A percentile compares a stretch with the other conserved stretches of the same genome.
These are phyloP conservation scores for Alternaria sp. DNA, from an alignment of 2,329 filamentous ascomycete genomes.

Conservation along the genomic window DNA sequence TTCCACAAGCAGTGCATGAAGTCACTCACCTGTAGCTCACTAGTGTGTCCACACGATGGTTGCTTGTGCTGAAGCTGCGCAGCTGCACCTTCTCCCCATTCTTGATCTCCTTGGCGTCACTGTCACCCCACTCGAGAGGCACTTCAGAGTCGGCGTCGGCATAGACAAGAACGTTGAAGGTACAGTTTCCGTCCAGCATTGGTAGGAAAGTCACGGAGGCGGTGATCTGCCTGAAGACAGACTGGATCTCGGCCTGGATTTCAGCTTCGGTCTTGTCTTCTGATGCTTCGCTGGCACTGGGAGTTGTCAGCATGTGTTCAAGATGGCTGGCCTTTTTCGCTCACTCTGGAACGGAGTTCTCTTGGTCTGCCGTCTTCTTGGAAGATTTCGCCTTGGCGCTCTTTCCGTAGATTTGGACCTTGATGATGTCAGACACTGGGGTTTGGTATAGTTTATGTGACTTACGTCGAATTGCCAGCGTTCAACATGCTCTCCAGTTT, in stretches of 20 bases:
- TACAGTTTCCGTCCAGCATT: constrained; percentile 92
- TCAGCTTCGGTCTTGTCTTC: constrained; percentile 87
- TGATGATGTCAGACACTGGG: constrained; percentile 29
- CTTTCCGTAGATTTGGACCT: constrained; percentile 65
- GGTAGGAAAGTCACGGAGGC: constrained; percentile 96
- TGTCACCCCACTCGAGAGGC: constrained; percentile 97
- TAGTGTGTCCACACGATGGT: constrained; percentile 90
- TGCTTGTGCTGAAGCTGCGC: constrained; percentile 93
- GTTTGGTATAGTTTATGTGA: constrained; percentile 40
- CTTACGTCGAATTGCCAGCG: constrained; percentile 95
- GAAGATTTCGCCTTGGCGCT: constrained; percentile 57
- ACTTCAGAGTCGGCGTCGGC: constrained; percentile 96
- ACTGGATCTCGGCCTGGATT: constrained; percentile 94
- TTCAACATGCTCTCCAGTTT: constrained; percentile 94
- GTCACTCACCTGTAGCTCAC: constrained; percentile 77
- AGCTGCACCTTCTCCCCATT: constrained; percentile 95
- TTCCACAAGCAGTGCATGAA: background rate
- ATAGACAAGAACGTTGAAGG: constrained; percentile 98
- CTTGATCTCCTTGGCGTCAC: constrained; percentile 94
- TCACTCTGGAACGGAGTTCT: constrained; percentile 68
- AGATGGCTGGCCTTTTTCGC: constrained; percentile 20
- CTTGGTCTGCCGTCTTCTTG: constrained; percentile 66
- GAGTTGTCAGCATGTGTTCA: constrained; percentile 25
- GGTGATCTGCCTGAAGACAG: constrained; percentile 97
- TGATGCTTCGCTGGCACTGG: constrained; percentile 36